These are phyloP conservation scores for Pestalotiopsis sp. DNA, from an alignment of 2,329 filamentous ascomycete genomes.

Conservation along the genomic window DNA sequence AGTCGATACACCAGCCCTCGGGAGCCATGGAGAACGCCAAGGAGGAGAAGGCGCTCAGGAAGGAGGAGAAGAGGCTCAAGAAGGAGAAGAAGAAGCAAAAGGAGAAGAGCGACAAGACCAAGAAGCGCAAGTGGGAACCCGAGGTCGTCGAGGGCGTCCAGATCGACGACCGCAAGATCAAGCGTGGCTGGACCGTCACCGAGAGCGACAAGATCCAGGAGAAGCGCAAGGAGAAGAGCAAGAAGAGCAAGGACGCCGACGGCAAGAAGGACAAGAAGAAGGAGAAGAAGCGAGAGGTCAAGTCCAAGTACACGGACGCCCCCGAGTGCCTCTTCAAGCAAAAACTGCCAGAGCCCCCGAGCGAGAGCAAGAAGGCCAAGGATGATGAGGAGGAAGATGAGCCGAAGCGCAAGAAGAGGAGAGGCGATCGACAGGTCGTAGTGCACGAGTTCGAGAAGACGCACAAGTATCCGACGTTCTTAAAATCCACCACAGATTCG, in stretches of 20 bases:
- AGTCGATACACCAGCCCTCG: conserved; percentile 49
- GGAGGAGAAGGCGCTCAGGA: conserved; percentile 36
- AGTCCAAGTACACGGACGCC: conserved; percentile 79
- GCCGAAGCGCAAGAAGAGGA: conserved; percentile 63
- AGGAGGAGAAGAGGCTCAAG: conserved; percentile 28
- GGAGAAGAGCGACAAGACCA: conserved; percentile 38
- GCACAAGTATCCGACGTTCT: conserved; percentile 78
- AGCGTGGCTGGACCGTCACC: conserved; percentile 85
- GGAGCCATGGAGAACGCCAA: conserved; percentile 25
- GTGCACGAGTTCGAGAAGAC: conserved; percentile 92
- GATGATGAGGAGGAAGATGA: conserved; percentile 42
- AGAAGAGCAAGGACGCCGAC: conserved; percentile 46
- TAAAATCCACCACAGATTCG: conserved; percentile 60
- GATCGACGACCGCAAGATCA: conserved; percentile 77
- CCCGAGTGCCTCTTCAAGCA: conserved; percentile 87
- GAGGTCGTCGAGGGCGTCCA: conserved; percentile 67
- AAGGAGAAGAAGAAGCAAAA: conserved; percentile 36
- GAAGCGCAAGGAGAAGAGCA: conserved; percentile 47
- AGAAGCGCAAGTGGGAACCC: conserved; percentile 55
- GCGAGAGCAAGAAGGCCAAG: conserved; percentile 42
- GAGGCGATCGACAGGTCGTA: conserved; percentile 61
- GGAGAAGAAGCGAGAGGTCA: conserved; percentile 57
- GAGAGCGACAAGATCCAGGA: conserved; percentile 50
- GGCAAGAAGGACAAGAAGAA: conserved; percentile 55
- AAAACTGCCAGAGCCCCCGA: conserved; percentile 61